Base-by-base conservation (phyloP, 2,329 filamentous ascomycete species). In the Calcarisporium arbuscula region DNA sequence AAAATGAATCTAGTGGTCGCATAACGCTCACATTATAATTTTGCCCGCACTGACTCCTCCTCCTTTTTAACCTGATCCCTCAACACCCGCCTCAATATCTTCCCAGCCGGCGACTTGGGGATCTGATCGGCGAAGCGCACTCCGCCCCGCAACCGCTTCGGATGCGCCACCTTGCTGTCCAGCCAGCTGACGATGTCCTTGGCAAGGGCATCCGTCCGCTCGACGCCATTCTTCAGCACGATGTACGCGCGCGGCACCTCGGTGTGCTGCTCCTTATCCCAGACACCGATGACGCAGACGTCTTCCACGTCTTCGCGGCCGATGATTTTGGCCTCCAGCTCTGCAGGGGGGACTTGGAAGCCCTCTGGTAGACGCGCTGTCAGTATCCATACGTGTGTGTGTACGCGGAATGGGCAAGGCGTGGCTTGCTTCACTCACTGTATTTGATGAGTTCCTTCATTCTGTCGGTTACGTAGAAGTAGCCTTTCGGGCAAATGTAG, bases 381-480 rank as follows among this genome's bases (percentile, higher is more conserved):
- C n/a, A n/a, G n/a, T n/a, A n/a, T n/a, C n/a, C n/a, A n/a, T n/a
- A n/a, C n/a, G n/a, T n/a, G n/a, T n/a, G n/a, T n/a, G n/a, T n/a
- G n/a, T n/a, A n/a, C n/a, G n/a, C n/a, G n/a, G n/a, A n/a, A n/a
- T n/a, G n/a, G n/a, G n/a, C n/a, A n/a, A n/a, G n/a, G n/a, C n/a
- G n/a, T n/a, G n/a, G n/a, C n/a, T n/a, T n/a, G n/a, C n/a, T 25
- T 10, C 5, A 46, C 69, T 51, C 52, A 74, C 70, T 67, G 45
- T 66, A 68, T 45, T 69, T 69, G 50, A 70, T 67, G 35, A 70
- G 80, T 47, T 76, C 82, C 66, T 88, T 87, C 52, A 78, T 77
- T 20, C 88, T 81, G 53, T 95, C 89, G 1, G 89, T 94, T 54
- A 95, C 90, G 65, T 80, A 95, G 50, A 94, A 85, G 52, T 94